Conservation (phyloP, 805 yeast genomes). For the Sugiyamaella mastotermitis region DNA sequence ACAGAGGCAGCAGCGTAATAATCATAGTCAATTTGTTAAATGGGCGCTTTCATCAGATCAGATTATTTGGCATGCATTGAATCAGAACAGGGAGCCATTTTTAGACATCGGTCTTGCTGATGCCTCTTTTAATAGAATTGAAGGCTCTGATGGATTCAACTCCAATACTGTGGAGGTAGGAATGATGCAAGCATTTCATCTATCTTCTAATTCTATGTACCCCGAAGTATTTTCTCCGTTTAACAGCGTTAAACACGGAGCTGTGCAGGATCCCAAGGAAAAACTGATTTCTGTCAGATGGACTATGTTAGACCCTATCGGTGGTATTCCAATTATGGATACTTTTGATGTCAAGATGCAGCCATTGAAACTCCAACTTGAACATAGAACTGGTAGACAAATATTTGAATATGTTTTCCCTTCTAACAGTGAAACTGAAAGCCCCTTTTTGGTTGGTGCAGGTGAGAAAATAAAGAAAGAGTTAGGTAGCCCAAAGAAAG, state of each 20-base stretch:
- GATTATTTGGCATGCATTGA: constrained; percentile 63
- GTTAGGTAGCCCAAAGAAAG: not conserved
- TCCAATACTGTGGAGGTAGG: constrained; percentile 52
- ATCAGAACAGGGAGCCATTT: constrained; percentile 54
- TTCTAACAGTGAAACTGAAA: constrained; percentile 30
- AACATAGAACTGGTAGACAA: constrained; percentile 59
- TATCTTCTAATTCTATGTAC: constrained; percentile 49
- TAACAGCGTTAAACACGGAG: constrained; percentile 18
- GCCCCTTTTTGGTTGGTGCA: constrained; percentile 23
- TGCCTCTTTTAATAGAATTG: constrained; percentile 55
- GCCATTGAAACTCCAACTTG: constrained; percentile 70
- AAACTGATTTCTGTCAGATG: constrained; percentile 48
- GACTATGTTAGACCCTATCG: constrained; percentile 81
- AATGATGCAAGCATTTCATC: constrained; percentile 63
- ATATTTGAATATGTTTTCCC: constrained; percentile 72
- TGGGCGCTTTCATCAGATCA: constrained; percentile 65
- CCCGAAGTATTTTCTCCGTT: constrained; percentile 67
- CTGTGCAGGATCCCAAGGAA: constrained; percentile 6
- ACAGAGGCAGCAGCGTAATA: constrained; percentile 23
- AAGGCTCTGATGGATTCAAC: constrained; percentile 61
- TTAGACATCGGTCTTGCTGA: constrained; percentile 63
- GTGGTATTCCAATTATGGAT: constrained; percentile 81
- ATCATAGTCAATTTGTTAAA: constrained; percentile 27
- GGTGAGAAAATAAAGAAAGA: constrained; percentile 4
- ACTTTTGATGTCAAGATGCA: constrained; percentile 52